These are phyloP conservation scores for Coelastrella sp. DNA, from an alignment of 139 green algal genomes.

Conservation along the genomic window DNA sequence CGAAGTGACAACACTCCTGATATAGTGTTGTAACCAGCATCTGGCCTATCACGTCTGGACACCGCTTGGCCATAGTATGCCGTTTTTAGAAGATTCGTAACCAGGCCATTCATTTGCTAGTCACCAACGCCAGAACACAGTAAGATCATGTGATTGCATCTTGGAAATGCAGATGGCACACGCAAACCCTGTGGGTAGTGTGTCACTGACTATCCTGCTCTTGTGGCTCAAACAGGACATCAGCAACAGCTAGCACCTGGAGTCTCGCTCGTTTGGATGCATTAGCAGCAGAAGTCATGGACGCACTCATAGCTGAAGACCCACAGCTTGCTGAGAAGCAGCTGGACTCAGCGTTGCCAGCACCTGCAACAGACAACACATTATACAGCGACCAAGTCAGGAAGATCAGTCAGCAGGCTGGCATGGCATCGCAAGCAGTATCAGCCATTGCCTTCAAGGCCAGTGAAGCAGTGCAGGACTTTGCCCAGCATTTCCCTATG, in stretches of 20 bases:
- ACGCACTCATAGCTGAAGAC: slow-evolving; percentile 17
- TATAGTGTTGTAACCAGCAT: too few species aligned
- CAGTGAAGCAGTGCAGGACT: neutral
- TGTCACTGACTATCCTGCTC: too few species aligned
- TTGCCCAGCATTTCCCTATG: slow-evolving; percentile 19
- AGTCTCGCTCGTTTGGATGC: slow-evolving; percentile 65
- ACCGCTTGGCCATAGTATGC: too few species aligned
- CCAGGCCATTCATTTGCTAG: too few species aligned
- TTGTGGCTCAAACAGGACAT: slow-evolving; percentile 11
- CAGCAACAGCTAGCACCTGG: slow-evolving; percentile 64
- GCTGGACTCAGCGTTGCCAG: neutral
- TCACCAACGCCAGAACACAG: too few species aligned
- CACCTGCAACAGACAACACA: neutral
- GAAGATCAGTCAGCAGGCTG: neutral
- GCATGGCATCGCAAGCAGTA: neutral
- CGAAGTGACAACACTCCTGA: too few species aligned
- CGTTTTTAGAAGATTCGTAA: too few species aligned
- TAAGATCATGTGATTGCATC: too few species aligned
- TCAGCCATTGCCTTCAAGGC: neutral
- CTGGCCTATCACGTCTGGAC: too few species aligned
- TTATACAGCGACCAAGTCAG: neutral
- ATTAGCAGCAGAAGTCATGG: slow-evolving; percentile 58
- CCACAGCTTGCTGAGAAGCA: too few species aligned
- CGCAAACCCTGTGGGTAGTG: too few species aligned
- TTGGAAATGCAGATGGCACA: too few species aligned